Percentiles rank a stretch among this genome's conserved stretches.
Conservation (phyloP, 2,329 filamentous ascomycete species). For the Stachybotrys echinatus region DNA sequence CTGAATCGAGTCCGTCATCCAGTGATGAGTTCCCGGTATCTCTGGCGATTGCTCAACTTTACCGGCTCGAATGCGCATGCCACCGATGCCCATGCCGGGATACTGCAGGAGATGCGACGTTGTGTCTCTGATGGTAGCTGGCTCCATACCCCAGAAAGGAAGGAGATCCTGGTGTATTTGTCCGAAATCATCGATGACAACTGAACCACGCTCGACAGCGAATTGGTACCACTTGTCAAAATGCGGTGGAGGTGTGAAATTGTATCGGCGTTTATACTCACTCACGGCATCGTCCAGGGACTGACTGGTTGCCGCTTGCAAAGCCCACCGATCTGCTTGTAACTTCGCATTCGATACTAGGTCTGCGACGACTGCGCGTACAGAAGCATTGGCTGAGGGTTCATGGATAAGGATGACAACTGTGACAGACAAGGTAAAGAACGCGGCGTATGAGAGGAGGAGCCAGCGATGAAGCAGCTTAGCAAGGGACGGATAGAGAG, state of each 20-base stretch:
- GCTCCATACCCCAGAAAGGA: constrained; percentile 60
- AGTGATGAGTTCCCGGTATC: constrained; percentile 24
- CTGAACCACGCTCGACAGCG: constrained; percentile 56
- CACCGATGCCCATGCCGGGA: constrained; percentile 31
- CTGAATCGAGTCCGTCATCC: constrained; percentile 35
- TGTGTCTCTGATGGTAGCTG: constrained; percentile 16
- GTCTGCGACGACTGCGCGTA: background rate
- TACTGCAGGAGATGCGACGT: constrained; percentile 61
- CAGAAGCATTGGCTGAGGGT: background rate
- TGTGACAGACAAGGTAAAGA: background rate
- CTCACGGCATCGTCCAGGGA: background rate
- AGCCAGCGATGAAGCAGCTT: background rate
- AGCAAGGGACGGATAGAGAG: background rate
- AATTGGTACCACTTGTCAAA: constrained; percentile 85
- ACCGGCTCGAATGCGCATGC: constrained; percentile 51
- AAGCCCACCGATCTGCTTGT: background rate
- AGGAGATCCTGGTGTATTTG: constrained; percentile 70
- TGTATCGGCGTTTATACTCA: constrained; percentile 26
- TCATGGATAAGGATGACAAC: background rate
- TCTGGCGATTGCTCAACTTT: constrained; percentile 51
- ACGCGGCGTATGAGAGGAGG: background rate
- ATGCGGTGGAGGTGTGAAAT: constrained; percentile 68
- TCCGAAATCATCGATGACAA: constrained; percentile 75
- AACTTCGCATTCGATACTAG: background rate
- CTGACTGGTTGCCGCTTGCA: background rate